A percentile compares a stretch with the other conserved stretches of the same genome.
Conservation (phyloP, 345 rosid genomes). For the Sonneratia caseolaris region DNA sequence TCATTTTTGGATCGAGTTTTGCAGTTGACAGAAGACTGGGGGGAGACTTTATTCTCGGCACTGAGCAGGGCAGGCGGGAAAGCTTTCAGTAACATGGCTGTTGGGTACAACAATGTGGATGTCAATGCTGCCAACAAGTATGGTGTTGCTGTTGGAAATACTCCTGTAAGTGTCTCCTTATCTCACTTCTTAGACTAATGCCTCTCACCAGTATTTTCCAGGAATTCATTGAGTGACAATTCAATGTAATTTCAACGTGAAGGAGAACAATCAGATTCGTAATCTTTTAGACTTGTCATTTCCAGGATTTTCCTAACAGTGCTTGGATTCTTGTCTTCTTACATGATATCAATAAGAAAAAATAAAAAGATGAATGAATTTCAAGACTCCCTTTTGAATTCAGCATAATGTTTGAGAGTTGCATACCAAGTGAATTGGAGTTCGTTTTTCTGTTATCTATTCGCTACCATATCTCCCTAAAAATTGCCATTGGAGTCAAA, state of each 20-base stretch:
- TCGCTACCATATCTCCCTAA: not conserved
- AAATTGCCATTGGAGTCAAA: not conserved
- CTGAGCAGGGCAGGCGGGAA: slow-evolving; percentile 87
- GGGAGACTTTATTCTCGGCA: slow-evolving; percentile 82
- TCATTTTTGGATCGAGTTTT: slow-evolving; percentile 10
- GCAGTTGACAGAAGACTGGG: slow-evolving; percentile 95
- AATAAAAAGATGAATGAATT: not conserved
- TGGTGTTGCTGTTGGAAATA: slow-evolving; percentile 89
- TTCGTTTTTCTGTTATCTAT: not conserved
- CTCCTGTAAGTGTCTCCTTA: slow-evolving; percentile 54
- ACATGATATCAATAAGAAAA: not conserved
- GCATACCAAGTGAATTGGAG: not conserved
- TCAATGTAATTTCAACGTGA: not conserved
- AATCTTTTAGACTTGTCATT: not conserved
- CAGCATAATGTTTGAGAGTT: not conserved
- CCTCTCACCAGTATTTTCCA: not conserved
- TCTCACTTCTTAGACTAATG: too few relatives aligned
- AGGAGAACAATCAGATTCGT: not conserved
- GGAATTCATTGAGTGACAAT: not conserved
- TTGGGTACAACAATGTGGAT: slow-evolving; percentile 94
- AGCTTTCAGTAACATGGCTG: slow-evolving; percentile 98
- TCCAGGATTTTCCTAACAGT: not conserved
- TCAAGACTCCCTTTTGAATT: not conserved
- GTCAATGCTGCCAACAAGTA: slow-evolving; percentile 91
- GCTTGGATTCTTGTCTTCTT: not conserved